phyloP scores from a whole-genome alignment of 768 basidiomycete genomes.

The Zangia roseola region DNA sequence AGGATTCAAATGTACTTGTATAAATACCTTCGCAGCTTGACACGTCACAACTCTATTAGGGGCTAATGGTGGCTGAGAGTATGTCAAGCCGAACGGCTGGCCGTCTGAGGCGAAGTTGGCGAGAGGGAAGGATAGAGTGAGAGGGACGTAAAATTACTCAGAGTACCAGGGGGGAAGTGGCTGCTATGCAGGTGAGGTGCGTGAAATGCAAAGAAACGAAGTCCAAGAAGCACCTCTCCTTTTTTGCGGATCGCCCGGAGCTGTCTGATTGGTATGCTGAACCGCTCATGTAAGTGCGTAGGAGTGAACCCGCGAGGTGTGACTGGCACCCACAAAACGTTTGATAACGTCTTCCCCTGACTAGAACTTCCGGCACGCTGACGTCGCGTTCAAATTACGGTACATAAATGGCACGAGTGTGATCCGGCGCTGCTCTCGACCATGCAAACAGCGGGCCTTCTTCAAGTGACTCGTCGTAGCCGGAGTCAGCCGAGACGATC shows the following conservation, averaged over 20 bases:
- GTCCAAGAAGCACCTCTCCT: too few relatives aligned
- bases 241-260: constrained; percentile 3
- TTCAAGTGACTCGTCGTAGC: too few relatives aligned
- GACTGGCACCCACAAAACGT: too few relatives aligned
- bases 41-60: background rate
- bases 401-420: too few relatives aligned
- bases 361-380: too few relatives aligned
- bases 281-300: too few relatives aligned
- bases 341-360: too few relatives aligned
- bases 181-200: background rate
- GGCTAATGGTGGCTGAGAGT: background rate
- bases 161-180: background rate
- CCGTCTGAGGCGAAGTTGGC: constrained; percentile 6
- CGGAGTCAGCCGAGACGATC: too few relatives aligned
- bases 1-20: background rate
- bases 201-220: constrained; percentile 1
- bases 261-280: constrained; percentile 7
- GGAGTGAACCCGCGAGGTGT: too few relatives aligned
- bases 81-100: background rate
- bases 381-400: too few relatives aligned
- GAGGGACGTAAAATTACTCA: constrained; percentile 12
- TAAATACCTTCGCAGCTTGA: constrained; percentile 15
- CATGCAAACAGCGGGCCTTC: too few relatives aligned
- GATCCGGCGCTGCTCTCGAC: too few relatives aligned
- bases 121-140: background rate